Percentiles rank a stretch among this genome's conserved stretches.
These are phyloP conservation scores for Cordia subcordata DNA, from an alignment of 257 asterid genomes.

Conservation along the genomic window DNA sequence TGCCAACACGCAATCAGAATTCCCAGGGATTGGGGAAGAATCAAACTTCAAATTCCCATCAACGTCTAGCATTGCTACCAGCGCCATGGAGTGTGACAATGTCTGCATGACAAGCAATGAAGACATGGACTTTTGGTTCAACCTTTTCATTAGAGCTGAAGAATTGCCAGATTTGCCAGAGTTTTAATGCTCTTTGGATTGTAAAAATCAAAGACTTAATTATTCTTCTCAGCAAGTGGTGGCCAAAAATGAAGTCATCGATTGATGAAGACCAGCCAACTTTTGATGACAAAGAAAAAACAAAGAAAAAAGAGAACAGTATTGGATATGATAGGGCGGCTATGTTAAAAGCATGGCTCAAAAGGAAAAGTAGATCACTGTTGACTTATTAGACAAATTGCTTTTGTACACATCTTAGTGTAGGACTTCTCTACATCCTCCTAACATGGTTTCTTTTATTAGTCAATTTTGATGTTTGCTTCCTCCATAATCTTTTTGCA, in stretches of 20 bases:
- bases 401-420: neutral
- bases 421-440: neutral
- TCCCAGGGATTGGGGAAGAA: neutral
- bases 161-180: constrained; percentile 57
- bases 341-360: neutral
- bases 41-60: neutral
- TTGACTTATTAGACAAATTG: neutral
- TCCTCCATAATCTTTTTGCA: no score
- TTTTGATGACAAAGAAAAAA: no score
- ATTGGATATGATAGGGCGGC: neutral
- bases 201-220: no score
- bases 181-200: no score
- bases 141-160: constrained; percentile 59
- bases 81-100: neutral
- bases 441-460: neutral
- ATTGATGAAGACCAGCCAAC: no score
- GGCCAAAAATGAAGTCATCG: no score
- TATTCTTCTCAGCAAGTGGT: no score
- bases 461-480: neutral
- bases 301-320: no score
- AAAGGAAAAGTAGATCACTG: neutral
- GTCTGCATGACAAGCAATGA: constrained; percentile 18
- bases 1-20: neutral
- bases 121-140: constrained; percentile 80
- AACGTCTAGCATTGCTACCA: neutral